Conservation (phyloP, 768 basidiomycete genomes). For the Suillus ampliporus region DNA sequence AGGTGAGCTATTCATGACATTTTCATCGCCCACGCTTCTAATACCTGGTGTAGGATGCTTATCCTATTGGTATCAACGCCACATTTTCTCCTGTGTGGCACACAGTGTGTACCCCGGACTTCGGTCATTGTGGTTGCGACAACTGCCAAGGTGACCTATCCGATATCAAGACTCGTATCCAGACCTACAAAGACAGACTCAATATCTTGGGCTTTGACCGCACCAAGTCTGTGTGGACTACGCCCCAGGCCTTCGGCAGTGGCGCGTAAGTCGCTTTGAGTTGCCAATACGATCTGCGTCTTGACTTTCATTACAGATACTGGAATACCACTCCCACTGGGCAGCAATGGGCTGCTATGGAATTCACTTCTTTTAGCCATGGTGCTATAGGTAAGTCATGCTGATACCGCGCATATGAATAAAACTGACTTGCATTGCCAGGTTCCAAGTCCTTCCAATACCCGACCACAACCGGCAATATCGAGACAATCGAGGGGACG, state of each 20-base stretch:
- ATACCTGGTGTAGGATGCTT: slow-evolving; percentile 23
- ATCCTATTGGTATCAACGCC: slow-evolving; percentile 57
- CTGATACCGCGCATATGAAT: not conserved
- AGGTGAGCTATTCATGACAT: slow-evolving; percentile 59
- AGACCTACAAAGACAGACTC: slow-evolving; percentile 64
- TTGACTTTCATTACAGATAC: slow-evolving; percentile 25
- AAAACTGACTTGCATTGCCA: slow-evolving; percentile 11
- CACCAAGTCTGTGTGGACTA: slow-evolving; percentile 75
- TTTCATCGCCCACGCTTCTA: not conserved
- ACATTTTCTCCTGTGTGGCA: slow-evolving; percentile 65
- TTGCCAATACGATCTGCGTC: not conserved
- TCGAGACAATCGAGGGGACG: slow-evolving; percentile 30
- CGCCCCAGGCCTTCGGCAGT: slow-evolving; percentile 78
- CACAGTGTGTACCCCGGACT: slow-evolving; percentile 64
- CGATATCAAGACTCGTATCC: slow-evolving; percentile 70
- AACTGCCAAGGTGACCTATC: slow-evolving; percentile 66
- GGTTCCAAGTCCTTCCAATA: slow-evolving; percentile 36
- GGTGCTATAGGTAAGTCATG: slow-evolving; percentile 27
- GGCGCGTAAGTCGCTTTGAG: slow-evolving; percentile 31
- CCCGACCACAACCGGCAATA: slow-evolving; percentile 27
- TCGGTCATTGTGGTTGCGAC: slow-evolving; percentile 78
- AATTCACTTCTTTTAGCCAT: slow-evolving; percentile 30
- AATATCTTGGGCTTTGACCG: slow-evolving; percentile 68
- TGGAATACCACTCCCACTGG: slow-evolving; percentile 38
- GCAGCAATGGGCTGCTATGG: slow-evolving; percentile 31